phyloP scores from a whole-genome alignment of 2,329 filamentous ascomycete species.

The Botryotinia globosa region DNA sequence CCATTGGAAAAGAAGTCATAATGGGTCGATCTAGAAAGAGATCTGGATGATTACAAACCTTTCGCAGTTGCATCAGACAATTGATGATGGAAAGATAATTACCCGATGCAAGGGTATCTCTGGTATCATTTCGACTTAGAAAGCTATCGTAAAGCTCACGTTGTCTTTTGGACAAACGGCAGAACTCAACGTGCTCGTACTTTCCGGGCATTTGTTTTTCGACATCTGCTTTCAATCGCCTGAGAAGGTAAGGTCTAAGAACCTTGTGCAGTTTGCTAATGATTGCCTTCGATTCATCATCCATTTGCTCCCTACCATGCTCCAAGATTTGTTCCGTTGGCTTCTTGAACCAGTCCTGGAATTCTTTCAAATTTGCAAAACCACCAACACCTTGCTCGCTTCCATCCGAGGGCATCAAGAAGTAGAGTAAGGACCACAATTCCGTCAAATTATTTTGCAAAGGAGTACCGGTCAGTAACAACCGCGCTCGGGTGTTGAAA shows the following conservation, averaged over 20 bases:
- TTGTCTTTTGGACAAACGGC: slow-evolving; percentile 90
- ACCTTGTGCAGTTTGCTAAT: slow-evolving; percentile 94
- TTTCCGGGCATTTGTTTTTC: slow-evolving; percentile 99
- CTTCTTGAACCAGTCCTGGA: slow-evolving; percentile 92
- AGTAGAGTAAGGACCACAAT: slow-evolving; percentile 94
- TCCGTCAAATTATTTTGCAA: slow-evolving; percentile 96
- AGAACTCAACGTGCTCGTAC: slow-evolving; percentile 96
- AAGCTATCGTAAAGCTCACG: slow-evolving; percentile 96
- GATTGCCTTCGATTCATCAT: slow-evolving; percentile 87
- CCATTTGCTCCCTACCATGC: slow-evolving; percentile 88
- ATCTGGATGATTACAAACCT: slow-evolving; percentile 98
- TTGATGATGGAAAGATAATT: slow-evolving; percentile 99
- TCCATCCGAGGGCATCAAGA: slow-evolving; percentile 85
- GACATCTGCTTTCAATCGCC: slow-evolving; percentile 90
- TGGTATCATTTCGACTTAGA: slow-evolving; percentile 83
- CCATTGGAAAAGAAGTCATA: slow-evolving; percentile 94
- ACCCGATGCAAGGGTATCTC: slow-evolving; percentile 82
- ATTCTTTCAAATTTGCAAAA: slow-evolving; percentile 92
- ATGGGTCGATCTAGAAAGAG: slow-evolving; percentile 94
- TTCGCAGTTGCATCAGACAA: slow-evolving; percentile 93
- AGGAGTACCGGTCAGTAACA: slow-evolving; percentile 90
- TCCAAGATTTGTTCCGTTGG: slow-evolving; percentile 96
- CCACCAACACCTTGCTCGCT: slow-evolving; percentile 74
- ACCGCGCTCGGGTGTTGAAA: slow-evolving; percentile 83
- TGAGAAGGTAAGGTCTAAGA: slow-evolving; percentile 83